phyloP scores from a whole-genome alignment of 495 filamentous ascomycete genomes.

The Xylaria acuta region DNA sequence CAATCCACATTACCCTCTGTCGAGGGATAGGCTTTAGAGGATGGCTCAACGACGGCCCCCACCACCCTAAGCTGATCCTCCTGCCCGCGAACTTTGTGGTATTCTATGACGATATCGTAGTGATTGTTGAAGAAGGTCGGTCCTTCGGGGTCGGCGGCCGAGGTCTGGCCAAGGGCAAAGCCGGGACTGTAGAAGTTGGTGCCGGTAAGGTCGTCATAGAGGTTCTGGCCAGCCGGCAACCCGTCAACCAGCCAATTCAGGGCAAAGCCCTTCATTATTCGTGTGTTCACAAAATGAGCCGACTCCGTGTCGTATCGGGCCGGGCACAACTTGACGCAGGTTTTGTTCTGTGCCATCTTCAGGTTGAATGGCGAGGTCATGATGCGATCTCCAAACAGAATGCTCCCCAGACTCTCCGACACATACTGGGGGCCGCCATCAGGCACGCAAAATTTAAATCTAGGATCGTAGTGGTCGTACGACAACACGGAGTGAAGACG shows the following conservation, averaged over 20 bases:
- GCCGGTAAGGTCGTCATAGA: constrained; percentile 72
- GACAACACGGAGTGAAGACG: constrained; percentile 88
- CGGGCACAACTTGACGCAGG: constrained; percentile 79
- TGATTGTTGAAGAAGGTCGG: constrained; percentile 82
- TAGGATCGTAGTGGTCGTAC: constrained; percentile 91
- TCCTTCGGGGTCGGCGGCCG: constrained; percentile 54
- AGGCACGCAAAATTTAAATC: constrained; percentile 86
- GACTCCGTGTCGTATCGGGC: constrained; percentile 69
- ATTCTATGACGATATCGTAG: constrained; percentile 92
- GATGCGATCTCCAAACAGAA: constrained; percentile 95
- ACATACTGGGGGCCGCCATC: constrained; percentile 74
- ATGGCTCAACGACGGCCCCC: constrained; percentile 84
- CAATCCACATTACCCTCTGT: constrained; percentile 58
- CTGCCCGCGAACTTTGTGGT: constrained; percentile 71
- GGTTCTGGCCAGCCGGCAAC: constrained; percentile 82
- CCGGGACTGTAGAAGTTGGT: constrained; percentile 84
- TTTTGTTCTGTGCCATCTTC: constrained; percentile 81
- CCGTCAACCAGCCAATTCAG: constrained; percentile 97
- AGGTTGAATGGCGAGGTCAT: constrained; percentile 89
- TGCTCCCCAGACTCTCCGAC: constrained; percentile 90
- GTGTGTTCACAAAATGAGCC: constrained; percentile 79
- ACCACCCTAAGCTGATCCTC: constrained; percentile 80
- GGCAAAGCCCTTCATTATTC: constrained; percentile 82
- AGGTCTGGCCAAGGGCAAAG: constrained; percentile 76
- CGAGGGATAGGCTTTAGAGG: constrained; percentile 68